Evolutionary conservation across 202 grass and related monocot genomes (phyloP).

Genomic region (Setaria viridis): DNA sequence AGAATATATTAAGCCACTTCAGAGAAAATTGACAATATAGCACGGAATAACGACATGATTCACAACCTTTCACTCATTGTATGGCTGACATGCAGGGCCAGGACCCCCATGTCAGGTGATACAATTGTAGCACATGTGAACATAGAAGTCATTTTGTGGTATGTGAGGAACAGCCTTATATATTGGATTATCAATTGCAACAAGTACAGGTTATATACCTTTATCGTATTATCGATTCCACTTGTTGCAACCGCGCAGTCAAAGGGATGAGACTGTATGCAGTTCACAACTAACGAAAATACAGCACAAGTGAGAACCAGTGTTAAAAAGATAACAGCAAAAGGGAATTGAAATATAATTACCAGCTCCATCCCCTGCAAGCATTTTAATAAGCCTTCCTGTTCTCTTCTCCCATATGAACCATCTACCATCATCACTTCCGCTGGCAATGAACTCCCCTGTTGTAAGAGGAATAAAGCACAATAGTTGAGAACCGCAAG

Average conservation of each 20-base stretch:
- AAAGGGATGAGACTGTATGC: constrained; percentile 96
- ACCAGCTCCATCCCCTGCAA: constrained; percentile 90
- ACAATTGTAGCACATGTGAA: constrained; percentile 4
- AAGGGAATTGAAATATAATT: constrained; percentile 45
- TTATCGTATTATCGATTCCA: constrained; percentile 93
- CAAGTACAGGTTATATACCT: constrained; percentile 54
- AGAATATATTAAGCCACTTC: not conserved
- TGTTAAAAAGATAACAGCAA: constrained; percentile 36
- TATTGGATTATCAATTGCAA: not conserved
- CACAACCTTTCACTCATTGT: not conserved
- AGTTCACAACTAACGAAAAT: constrained; percentile 87
- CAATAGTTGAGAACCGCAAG: not conserved
- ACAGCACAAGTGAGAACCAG: constrained; percentile 19
- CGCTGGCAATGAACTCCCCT: constrained; percentile 96
- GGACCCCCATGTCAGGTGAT: not conserved
- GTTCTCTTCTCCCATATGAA: constrained; percentile 99
- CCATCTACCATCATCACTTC: constrained; percentile 99
- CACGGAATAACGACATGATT: not conserved
- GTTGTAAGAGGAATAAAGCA: constrained; percentile 25
- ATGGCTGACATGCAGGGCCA: not conserved
- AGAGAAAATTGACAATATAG: not conserved
- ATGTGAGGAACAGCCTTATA: not conserved
- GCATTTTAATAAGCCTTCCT: constrained; percentile 97
- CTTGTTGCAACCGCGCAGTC: constrained; percentile 95
- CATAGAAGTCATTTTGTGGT: not conserved